Evolutionary conservation across 163 green algal genomes (phyloP).

Genomic region (Chloroidium sp.): DNA sequence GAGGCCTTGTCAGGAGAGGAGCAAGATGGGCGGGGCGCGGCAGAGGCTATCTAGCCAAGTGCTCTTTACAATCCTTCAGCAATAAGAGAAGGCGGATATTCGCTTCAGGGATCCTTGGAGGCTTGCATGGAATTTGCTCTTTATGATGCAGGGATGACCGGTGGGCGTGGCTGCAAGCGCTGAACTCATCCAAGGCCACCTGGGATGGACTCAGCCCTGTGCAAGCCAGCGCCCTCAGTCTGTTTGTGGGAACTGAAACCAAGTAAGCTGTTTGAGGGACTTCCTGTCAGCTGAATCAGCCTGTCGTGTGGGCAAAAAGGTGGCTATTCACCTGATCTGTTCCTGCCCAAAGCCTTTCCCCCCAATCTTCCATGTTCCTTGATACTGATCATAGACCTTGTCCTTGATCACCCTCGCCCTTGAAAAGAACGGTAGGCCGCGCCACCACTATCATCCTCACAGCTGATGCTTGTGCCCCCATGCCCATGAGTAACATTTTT

Average conservation of each 20-base stretch:
- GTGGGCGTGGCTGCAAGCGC: slow-evolving; percentile 41
- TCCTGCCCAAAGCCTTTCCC: neutral
- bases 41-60: neutral
- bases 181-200: slow-evolving; percentile 28
- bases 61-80: no score
- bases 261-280: neutral
- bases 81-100: no score
- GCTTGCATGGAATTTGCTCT: neutral
- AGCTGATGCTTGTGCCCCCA: neutral
- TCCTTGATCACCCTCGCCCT: slow-evolving; percentile 5
- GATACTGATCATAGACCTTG: neutral
- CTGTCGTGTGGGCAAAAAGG: neutral
- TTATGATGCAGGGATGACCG: slow-evolving; percentile 36
- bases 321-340: neutral
- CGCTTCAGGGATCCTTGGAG: neutral
- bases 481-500: neutral
- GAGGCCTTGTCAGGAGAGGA: neutral
- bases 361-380: neutral
- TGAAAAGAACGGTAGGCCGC: neutral
- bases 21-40: neutral
- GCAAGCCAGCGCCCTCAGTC: neutral
- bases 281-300: neutral
- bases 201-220: neutral
- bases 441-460: no score
- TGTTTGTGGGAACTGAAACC: neutral